Evolutionary conservation across 805 yeast genomes (phyloP), one percentile per base, ranked within the genome.

Genomic region (Candida vaughaniae): DNA sequence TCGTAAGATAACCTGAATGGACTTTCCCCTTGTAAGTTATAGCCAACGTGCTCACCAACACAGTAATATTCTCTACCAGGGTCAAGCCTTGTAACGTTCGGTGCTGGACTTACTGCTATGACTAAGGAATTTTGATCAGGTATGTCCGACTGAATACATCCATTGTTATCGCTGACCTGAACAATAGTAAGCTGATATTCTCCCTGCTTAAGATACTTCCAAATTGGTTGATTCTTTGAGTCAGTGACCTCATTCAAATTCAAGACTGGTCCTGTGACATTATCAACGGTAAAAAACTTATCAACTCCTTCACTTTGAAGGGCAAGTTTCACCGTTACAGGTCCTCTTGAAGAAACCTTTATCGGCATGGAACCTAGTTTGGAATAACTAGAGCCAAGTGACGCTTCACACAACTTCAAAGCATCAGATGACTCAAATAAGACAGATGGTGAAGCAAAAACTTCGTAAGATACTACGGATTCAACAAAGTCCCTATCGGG

Each of bases 1-100:
- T 73, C 73, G 56, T 93, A 93, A 34, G 67, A 75, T 4, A 95
- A 73, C 1, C 73, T 73, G 55, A 88, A 88, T 15, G 96, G 96
- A 0, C 95, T 77, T 3, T 76, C 66, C 2, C 98, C 98, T 11
- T 76, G 75, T 44, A 91, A 60, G 43, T 82, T 75, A 54, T 86
- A 86, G 1, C 83, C 71, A 17, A 93, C 77, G 42, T 85, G 83
- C 44, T 91, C 98, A 8, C 99, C 99, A 18, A 91, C 95, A 73
- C 99, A 93, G 52, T 80, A 83, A 22, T 42, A 42, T 2, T 23
- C 32, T 30, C 49, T 52, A 31, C 26, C 16, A n/a, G 34, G 25
- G 23, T 29, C 19, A 25, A 33, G 47, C 31, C 71, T 58, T 39
- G 61, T 62, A 6, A 90, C 80, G 43, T 77, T 73, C 6, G 97